A percentile compares a stretch with the other conserved stretches of the same genome.
Conservation (phyloP, 805 yeast genomes). For the Candida argentea region DNA sequence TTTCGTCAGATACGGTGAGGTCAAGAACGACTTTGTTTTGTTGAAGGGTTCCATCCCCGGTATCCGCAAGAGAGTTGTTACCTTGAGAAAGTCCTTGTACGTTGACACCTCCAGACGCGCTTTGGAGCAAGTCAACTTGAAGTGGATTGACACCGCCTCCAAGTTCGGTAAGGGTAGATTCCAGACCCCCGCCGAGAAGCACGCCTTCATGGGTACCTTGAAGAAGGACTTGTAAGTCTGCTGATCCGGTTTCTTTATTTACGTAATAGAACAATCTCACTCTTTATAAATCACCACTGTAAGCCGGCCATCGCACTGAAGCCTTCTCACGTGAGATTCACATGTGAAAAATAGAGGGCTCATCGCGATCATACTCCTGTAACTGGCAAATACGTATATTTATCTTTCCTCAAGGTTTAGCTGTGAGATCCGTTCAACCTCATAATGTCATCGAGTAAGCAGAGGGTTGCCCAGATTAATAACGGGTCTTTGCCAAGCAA, state of each 20-base stretch:
- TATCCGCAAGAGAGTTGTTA: conserved; percentile 98
- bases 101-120: conserved; percentile 98
- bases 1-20: conserved; percentile 97
- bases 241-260: background rate
- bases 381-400: no score
- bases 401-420: no score
- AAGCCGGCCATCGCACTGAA: no score
- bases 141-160: conserved; percentile 99
- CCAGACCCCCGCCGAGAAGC: conserved; percentile 99
- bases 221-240: conserved; percentile 81
- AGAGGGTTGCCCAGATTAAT: conserved; percentile 54
- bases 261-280: no score
- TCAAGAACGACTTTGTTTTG: conserved; percentile 95
- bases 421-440: no score
- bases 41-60: conserved; percentile 99
- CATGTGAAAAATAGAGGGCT: no score
- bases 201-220: conserved; percentile 98
- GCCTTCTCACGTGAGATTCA: no score
- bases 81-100: conserved; percentile 97
- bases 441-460: conserved; percentile 63
- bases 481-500: conserved; percentile 73
- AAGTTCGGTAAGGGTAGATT: conserved; percentile 99
- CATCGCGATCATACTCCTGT: no score
- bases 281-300: no score
- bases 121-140: conserved; percentile 89